Conservation (phyloP, 257 asterid species). For the Solanum raphanifolium region DNA sequence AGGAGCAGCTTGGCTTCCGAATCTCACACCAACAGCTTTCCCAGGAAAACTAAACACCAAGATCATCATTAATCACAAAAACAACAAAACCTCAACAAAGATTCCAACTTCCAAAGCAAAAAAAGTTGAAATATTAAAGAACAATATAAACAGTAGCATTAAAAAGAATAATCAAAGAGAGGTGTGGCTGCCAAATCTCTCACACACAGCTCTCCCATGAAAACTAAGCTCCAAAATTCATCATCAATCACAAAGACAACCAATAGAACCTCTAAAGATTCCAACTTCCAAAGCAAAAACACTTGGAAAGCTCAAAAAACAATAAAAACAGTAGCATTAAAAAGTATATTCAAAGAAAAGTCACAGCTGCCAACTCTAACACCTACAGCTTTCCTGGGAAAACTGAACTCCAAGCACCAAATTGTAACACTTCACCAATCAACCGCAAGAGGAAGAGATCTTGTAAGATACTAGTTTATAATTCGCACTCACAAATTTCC, state of each 20-base stretch:
- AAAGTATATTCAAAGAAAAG: background rate
- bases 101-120: background rate
- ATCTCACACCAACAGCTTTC: conserved; percentile 64
- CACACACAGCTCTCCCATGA: conserved; percentile 69
- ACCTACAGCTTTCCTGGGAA: conserved; percentile 73
- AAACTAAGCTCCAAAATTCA: conserved; percentile 2
- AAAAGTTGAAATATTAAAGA: background rate
- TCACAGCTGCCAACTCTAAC: conserved; percentile 41
- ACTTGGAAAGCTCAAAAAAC: background rate
- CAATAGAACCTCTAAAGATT: background rate
- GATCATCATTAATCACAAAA: background rate
- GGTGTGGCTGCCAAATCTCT: conserved; percentile 30
- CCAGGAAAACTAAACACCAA: conserved; percentile 45
- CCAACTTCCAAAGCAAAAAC: background rate
- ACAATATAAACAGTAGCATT: background rate
- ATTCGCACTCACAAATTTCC: background rate
- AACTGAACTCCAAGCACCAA: background rate
- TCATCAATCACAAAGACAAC: background rate
- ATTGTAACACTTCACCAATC: background rate
- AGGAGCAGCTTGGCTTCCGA: conserved; percentile 42
- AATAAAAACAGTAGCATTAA: background rate
- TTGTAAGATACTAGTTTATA: background rate
- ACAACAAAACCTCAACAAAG: background rate
- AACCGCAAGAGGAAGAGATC: background rate
- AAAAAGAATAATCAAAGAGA: background rate